Percentiles rank a stretch among this genome's conserved stretches.
Conservation (phyloP, 768 basidiomycete species). For the Lactarius indigo region DNA sequence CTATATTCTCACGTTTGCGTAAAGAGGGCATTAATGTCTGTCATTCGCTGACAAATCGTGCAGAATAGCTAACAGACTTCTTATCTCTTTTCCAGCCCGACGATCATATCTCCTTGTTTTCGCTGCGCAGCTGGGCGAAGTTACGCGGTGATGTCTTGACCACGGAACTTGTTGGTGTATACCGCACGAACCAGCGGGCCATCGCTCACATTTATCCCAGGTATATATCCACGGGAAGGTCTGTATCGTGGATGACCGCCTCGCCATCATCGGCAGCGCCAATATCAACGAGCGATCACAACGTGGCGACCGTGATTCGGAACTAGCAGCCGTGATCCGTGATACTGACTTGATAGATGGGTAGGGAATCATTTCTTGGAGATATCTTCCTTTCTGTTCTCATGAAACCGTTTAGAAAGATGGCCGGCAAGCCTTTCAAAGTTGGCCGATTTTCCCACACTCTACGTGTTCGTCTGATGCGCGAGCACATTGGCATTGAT, state of each 20-base stretch:
- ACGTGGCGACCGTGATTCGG: conserved; percentile 95
- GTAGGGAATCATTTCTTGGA: conserved; percentile 35
- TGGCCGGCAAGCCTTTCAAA: conserved; percentile 93
- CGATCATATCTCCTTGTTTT: conserved; percentile 88
- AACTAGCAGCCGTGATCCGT: conserved; percentile 86
- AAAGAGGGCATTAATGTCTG: conserved; percentile 87
- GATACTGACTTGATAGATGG: conserved; percentile 97
- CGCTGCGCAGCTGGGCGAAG: conserved; percentile 91
- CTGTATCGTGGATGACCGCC: conserved; percentile 90
- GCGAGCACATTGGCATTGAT: conserved; percentile 93
- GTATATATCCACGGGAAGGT: conserved; percentile 89
- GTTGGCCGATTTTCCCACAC: conserved; percentile 97
- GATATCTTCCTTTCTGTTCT: too few species aligned
- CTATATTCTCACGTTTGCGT: conserved; percentile 81
- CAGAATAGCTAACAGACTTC: conserved; percentile 10
- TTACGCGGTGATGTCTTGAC: conserved; percentile 78
- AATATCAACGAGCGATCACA: conserved; percentile 98
- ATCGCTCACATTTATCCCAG: conserved; percentile 35
- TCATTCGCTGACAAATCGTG: conserved; percentile 10
- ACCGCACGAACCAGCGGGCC: neutral
- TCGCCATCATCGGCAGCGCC: conserved; percentile 92
- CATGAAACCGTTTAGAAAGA: conserved; percentile 50
- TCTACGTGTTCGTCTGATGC: conserved; percentile 89
- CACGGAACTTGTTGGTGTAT: conserved; percentile 71
- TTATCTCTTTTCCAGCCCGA: conserved; percentile 59